Conservation (phyloP, 768 basidiomycete species). For the Russula abietina region DNA sequence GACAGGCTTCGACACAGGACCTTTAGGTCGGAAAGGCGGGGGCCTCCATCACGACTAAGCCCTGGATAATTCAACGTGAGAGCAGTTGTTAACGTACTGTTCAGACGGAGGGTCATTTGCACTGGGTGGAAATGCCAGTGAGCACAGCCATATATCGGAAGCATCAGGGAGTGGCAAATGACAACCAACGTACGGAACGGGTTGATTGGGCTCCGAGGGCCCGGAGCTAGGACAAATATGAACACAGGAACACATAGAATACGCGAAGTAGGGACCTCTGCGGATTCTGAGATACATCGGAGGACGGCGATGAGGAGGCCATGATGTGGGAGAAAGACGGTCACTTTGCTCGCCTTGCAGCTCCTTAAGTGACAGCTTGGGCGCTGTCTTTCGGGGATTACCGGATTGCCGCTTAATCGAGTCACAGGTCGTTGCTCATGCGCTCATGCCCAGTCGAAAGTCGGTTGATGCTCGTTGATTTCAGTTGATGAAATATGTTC, state of each 20-base stretch:
- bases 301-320: too few species aligned
- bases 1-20: not conserved
- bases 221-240: not conserved
- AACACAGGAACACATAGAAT: not conserved
- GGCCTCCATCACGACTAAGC: not conserved
- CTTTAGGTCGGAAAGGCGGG: slow-evolving; percentile 6
- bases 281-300: too few species aligned
- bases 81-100: not conserved
- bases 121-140: not conserved
- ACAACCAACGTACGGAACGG: not conserved
- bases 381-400: too few species aligned
- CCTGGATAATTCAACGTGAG: not conserved
- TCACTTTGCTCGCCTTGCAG: too few species aligned
- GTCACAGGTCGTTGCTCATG: too few species aligned
- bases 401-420: too few species aligned
- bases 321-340: too few species aligned
- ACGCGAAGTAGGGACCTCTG: too few species aligned
- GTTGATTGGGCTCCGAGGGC: not conserved
- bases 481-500: too few species aligned
- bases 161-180: not conserved
- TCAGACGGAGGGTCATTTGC: not conserved
- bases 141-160: not conserved
- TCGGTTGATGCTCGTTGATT: too few species aligned
- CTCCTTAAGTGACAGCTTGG: too few species aligned
- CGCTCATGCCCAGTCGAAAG: too few species aligned